phyloP scores from a whole-genome alignment of 2,329 filamentous ascomycete genomes.

The Cercospora sesami region DNA sequence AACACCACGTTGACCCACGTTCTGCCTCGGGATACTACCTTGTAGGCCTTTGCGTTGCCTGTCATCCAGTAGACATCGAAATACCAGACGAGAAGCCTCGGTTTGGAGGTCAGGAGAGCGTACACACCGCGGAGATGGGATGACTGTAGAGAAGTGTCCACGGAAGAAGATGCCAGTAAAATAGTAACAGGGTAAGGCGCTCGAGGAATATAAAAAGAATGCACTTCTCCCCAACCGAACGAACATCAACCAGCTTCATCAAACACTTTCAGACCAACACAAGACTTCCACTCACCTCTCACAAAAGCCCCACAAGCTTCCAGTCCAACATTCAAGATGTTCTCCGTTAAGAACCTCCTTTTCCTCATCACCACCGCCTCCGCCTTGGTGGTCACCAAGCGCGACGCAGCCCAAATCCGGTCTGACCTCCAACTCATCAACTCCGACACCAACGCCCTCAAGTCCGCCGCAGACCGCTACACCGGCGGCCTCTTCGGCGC shows the following conservation, averaged over 20 bases:
- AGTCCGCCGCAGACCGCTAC: constrained; percentile 23
- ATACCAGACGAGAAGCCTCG: not conserved
- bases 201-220: not conserved
- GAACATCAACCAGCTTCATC: not conserved
- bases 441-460: constrained; percentile 22
- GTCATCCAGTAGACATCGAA: not conserved
- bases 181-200: not conserved
- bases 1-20: not conserved
- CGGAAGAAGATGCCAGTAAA: not conserved
- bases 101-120: not conserved
- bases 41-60: not conserved
- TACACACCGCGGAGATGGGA: not conserved
- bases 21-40: not conserved
- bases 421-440: constrained; percentile 24
- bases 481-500: constrained; percentile 24
- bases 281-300: not conserved
- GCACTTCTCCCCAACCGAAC: not conserved
- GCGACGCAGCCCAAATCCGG: constrained; percentile 18
- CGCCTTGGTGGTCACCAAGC: not conserved
- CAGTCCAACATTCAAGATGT: not conserved
- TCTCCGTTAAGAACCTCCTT: not conserved
- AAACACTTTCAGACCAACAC: not conserved
- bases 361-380: not conserved
- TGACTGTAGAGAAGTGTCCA: not conserved
- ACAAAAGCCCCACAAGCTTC: not conserved